A percentile compares a stretch with the other conserved stretches of the same genome.
These are phyloP conservation scores for Mycogone perniciosa DNA, from an alignment of 2,329 filamentous ascomycete genomes.

Conservation along the genomic window DNA sequence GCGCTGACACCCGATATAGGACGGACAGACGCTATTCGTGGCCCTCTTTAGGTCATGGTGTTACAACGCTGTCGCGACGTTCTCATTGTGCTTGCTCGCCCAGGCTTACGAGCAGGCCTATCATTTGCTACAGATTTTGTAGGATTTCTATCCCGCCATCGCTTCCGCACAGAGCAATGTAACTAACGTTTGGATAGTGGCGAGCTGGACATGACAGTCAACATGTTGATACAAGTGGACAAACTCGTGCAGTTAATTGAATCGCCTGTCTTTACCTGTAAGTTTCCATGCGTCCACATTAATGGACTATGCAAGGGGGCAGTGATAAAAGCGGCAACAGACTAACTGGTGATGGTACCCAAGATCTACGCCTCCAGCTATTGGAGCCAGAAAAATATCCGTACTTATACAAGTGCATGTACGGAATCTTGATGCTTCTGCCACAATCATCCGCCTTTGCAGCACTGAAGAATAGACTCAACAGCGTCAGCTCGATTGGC, in stretches of 20 bases:
- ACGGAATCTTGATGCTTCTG: conserved; percentile 94
- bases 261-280: conserved; percentile 95
- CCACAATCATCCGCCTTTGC: conserved; percentile 97
- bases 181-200: conserved; percentile 50
- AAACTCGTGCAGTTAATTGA: conserved; percentile 95
- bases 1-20: conserved; percentile 39
- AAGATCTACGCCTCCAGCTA: conserved; percentile 88
- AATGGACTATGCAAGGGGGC: neutral
- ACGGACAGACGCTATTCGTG: conserved; percentile 93
- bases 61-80: conserved; percentile 95
- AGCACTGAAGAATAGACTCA: conserved; percentile 90
- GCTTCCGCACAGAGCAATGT: neutral
- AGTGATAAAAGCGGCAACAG: neutral
- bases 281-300: conserved; percentile 24
- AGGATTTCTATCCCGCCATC: conserved; percentile 24
- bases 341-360: neutral
- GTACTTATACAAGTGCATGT: conserved; percentile 94
- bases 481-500: conserved; percentile 94
- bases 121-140: conserved; percentile 93
- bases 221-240: conserved; percentile 97
- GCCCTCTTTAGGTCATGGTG: conserved; percentile 95
- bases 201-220: conserved; percentile 97
- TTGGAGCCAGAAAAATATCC: conserved; percentile 93
- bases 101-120: conserved; percentile 99
- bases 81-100: conserved; percentile 88